These are phyloP conservation scores for Corchorus olitorius DNA, from an alignment of 345 rosid genomes.

Conservation along the genomic window DNA sequence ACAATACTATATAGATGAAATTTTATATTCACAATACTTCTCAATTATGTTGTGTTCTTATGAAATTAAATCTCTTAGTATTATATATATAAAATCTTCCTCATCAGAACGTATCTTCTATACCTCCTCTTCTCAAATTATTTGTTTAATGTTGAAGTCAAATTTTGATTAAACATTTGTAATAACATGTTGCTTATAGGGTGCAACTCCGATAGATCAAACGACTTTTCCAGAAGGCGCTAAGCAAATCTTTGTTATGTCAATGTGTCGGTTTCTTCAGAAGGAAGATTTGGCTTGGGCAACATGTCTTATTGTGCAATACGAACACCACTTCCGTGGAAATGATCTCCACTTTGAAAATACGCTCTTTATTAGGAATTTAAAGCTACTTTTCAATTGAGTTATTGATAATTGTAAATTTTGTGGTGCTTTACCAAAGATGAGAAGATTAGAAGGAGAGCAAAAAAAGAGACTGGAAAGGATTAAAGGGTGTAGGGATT, in stretches of 20 bases:
- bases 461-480: too few species aligned
- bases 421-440: not conserved
- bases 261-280: slow-evolving; percentile 41
- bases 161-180: slow-evolving; percentile 13
- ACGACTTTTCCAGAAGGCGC: slow-evolving; percentile 58
- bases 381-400: slow-evolving; percentile 5
- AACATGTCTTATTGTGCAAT: slow-evolving; percentile 75
- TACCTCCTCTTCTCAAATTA: not conserved
- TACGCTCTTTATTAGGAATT: not conserved
- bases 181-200: slow-evolving; percentile 37
- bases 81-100: too few species aligned
- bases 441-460: too few species aligned
- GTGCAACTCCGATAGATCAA: slow-evolving; percentile 48
- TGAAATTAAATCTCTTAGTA: too few species aligned
- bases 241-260: slow-evolving; percentile 70
- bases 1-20: too few species aligned
- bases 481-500: too few species aligned
- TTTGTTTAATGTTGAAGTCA: not conserved
- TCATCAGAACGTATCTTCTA: too few species aligned
- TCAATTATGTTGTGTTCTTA: too few species aligned
- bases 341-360: not conserved
- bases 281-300: slow-evolving; percentile 94
- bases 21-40: too few species aligned
- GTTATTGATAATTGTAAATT: not conserved
- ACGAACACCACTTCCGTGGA: slow-evolving; percentile 79